These are phyloP conservation scores for Globisporangium irregulare DNA, from an alignment of 352 stramenopile species.

Conservation along the genomic window DNA sequence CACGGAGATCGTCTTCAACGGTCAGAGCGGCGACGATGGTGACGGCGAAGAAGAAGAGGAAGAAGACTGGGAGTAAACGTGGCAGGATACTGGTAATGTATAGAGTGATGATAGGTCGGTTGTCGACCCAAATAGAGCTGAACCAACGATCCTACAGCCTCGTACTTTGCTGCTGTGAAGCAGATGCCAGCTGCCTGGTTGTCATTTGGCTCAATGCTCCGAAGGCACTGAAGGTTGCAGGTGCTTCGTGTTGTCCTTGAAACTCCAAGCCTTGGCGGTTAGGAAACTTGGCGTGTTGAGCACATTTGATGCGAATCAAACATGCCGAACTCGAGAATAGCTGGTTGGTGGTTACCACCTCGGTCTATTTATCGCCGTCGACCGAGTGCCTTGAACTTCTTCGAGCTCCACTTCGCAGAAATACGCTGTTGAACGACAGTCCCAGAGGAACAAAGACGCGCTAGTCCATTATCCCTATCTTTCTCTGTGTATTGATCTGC, in stretches of 20 bases:
- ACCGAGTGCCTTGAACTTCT: not conserved
- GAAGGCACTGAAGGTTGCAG: not conserved
- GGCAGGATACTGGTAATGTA: slow-evolving; percentile 20
- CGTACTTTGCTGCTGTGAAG: not conserved
- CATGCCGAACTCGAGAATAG: not conserved
- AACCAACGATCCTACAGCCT: not conserved
- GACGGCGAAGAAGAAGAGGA: not conserved
- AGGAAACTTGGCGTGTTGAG: not conserved
- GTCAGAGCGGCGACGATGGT: slow-evolving; percentile 23
- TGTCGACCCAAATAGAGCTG: not conserved
- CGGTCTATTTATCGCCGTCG: not conserved
- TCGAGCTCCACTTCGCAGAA: not conserved
- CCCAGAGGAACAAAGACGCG: too few relatives aligned
- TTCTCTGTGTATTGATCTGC: not conserved
- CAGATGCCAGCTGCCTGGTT: not conserved
- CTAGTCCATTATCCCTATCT: not conserved
- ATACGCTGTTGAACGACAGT: not conserved
- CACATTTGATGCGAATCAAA: not conserved
- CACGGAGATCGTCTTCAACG: slow-evolving; percentile 68
- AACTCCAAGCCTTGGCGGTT: not conserved
- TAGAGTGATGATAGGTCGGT: slow-evolving; percentile 18
- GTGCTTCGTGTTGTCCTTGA: not conserved
- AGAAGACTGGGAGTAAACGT: slow-evolving; percentile 17
- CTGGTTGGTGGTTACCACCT: not conserved
- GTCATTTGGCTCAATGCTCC: not conserved